These are phyloP conservation scores for Trichomonas vaginalis DNA, from an alignment of 208 protist genomes.

Conservation along the genomic window DNA sequence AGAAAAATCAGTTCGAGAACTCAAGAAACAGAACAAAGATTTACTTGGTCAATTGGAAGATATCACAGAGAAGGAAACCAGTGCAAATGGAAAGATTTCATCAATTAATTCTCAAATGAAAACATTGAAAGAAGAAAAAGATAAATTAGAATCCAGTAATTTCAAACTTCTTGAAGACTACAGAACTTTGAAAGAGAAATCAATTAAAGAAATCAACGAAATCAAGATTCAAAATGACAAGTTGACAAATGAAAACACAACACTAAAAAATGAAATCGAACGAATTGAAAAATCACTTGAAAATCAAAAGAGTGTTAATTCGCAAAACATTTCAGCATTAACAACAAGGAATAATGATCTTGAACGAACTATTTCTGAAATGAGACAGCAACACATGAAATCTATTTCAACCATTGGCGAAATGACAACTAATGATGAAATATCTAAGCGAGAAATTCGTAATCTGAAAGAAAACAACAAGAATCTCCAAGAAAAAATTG, in stretches of 20 bases:
- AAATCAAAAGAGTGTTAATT: background rate
- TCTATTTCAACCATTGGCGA: background rate
- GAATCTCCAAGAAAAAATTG: background rate
- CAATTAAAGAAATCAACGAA: background rate
- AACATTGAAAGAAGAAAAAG: background rate
- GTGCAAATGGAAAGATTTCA: background rate
- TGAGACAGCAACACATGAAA: background rate
- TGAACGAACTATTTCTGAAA: background rate
- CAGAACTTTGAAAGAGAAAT: background rate
- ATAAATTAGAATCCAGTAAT: background rate
- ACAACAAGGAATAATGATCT: background rate
- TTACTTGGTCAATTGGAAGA: background rate
- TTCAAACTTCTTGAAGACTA: background rate
- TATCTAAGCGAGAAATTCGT: background rate
- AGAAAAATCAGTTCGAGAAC: background rate
- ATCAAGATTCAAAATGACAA: background rate
- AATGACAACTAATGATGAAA: background rate
- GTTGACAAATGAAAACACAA: background rate
- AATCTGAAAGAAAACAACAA: background rate
- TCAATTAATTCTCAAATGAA: background rate
- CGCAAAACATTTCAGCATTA: background rate
- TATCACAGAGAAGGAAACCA: background rate
- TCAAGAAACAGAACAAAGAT: background rate
- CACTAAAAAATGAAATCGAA: background rate
- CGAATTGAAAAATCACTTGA: background rate